phyloP scores from a whole-genome alignment of 345 rosid genomes.

The Erodium maritimum region DNA sequence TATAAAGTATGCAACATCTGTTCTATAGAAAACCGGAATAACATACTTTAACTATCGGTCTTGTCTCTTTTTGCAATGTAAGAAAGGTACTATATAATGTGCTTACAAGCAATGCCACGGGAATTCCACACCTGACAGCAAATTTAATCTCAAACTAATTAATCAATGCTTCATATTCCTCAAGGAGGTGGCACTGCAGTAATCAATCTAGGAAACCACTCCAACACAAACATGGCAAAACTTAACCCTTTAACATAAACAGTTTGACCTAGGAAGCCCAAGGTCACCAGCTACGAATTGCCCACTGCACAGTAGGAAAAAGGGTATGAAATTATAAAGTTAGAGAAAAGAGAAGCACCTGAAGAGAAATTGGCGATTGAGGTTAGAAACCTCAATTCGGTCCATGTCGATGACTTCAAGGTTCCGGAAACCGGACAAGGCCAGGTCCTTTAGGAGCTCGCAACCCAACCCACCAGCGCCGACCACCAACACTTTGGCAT shows the following conservation, averaged over 20 bases:
- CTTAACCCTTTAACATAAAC: not conserved
- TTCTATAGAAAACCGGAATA: not conserved
- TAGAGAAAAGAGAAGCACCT: slow-evolving; percentile 32
- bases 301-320: not conserved
- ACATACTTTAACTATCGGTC: too few species aligned
- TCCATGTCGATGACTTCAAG: slow-evolving; percentile 97
- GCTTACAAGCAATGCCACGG: not conserved
- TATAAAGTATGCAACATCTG: not conserved
- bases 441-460: slow-evolving; percentile 87
- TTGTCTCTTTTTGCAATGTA: not conserved
- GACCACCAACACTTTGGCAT: slow-evolving; percentile 64
- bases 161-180: not conserved
- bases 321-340: too few species aligned
- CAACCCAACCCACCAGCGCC: slow-evolving; percentile 99
- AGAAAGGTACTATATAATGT: too few species aligned
- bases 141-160: not conserved
- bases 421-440: slow-evolving; percentile 79
- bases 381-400: slow-evolving; percentile 92
- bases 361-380: slow-evolving; percentile 96
- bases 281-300: not conserved
- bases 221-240: too few species aligned
- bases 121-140: too few species aligned
- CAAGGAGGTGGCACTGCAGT: too few species aligned
- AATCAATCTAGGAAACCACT: too few species aligned
- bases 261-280: not conserved